Conservation (phyloP, 305 asterid species). For the Fraxinus baroniana region DNA sequence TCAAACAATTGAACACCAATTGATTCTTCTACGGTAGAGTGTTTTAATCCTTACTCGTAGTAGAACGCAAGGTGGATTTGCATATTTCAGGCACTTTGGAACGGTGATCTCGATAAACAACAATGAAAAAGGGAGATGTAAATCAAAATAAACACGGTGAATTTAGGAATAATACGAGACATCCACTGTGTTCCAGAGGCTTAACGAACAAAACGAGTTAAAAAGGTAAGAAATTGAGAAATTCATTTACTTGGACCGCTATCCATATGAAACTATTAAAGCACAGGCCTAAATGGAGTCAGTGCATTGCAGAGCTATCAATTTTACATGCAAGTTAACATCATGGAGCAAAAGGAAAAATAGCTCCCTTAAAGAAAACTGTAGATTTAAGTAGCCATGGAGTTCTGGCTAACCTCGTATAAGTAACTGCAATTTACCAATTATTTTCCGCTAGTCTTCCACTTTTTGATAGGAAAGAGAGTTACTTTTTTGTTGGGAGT, state of each 20-base stretch:
- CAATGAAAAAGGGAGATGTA: neutral
- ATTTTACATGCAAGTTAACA: neutral
- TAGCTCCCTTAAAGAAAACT: neutral
- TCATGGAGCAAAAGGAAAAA: neutral
- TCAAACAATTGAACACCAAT: neutral
- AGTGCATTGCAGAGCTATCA: neutral
- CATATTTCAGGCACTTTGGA: neutral
- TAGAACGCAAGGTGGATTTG: neutral
- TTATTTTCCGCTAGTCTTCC: slow-evolving; percentile 61
- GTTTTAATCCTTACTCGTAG: neutral
- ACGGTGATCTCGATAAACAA: neutral
- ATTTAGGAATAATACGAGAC: neutral
- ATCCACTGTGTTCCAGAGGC: neutral
- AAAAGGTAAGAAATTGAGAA: neutral
- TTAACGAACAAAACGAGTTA: neutral
- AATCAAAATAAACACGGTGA: neutral
- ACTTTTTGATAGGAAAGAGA: slow-evolving; percentile 66
- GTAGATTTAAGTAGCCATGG: neutral
- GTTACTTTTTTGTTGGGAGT: slow-evolving; percentile 49
- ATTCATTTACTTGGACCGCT: neutral
- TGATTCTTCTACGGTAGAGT: neutral
- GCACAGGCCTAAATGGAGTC: neutral
- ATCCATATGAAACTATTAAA: neutral
- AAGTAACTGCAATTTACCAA: neutral
- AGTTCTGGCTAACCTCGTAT: neutral